Evolutionary conservation across 495 filamentous ascomycete species (phyloP).

Genomic region (Cladorrhinum samala): DNA sequence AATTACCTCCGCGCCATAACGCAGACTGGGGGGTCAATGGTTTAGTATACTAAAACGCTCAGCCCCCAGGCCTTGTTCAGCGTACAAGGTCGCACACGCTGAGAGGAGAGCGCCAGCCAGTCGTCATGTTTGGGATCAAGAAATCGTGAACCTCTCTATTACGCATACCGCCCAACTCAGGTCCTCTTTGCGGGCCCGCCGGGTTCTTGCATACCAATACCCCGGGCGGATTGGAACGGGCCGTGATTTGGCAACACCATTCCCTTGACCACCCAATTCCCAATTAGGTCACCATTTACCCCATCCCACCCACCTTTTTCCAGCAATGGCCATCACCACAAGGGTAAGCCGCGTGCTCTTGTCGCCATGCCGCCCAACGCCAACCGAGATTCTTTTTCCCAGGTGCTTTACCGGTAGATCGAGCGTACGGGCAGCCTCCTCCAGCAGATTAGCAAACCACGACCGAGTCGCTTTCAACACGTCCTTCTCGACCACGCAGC

Average conservation of each 20-base stretch:
- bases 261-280: background rate
- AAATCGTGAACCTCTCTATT: background rate
- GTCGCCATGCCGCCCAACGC: conserved; percentile 6
- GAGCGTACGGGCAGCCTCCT: background rate
- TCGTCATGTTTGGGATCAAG: conserved; percentile 12
- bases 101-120: conserved; percentile 2
- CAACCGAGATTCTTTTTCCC: background rate
- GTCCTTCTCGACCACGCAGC: background rate
- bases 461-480: background rate
- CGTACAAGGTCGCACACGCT: background rate
- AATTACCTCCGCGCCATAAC: no score
- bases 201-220: background rate
- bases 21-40: background rate
- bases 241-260: background rate
- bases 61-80: background rate
- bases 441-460: background rate
- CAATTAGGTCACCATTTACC: background rate
- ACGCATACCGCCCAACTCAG: no score
- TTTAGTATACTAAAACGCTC: background rate
- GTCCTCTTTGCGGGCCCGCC: conserved; percentile 2
- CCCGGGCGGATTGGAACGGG: background rate
- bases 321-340: conserved; percentile 9
- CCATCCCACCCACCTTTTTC: background rate
- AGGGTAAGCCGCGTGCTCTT: conserved; percentile 6
- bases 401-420: background rate